Percentiles rank a stretch among this genome's conserved stretches.
These are phyloP conservation scores for Edaphochlamys debaryana DNA, from an alignment of 139 green algal species.

Conservation along the genomic window DNA sequence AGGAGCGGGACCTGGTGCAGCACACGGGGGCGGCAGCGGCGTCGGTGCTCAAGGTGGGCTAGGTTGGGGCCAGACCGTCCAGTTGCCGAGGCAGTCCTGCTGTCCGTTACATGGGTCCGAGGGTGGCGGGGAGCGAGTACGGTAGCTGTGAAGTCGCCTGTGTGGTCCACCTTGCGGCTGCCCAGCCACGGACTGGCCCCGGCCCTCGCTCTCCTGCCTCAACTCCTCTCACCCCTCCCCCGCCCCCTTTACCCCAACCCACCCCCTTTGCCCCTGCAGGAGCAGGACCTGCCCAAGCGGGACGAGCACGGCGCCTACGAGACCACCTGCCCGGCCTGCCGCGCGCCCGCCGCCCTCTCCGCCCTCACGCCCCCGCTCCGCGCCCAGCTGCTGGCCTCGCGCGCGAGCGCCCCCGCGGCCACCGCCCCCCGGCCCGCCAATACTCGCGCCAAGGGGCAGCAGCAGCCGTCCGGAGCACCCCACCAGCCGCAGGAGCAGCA, in stretches of 20 bases:
- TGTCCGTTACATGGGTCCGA: too few relatives aligned
- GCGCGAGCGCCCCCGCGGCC: neutral
- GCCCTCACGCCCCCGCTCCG: neutral
- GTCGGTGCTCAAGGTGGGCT: neutral
- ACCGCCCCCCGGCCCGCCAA: neutral
- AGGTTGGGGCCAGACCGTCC: too few relatives aligned
- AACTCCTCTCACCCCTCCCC: too few relatives aligned
- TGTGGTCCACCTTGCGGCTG: too few relatives aligned
- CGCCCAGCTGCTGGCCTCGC: neutral
- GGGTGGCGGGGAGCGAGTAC: too few relatives aligned
- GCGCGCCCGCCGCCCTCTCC: neutral
- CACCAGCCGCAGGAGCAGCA: neutral
- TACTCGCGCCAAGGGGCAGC: neutral
- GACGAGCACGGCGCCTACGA: conserved; percentile 20
- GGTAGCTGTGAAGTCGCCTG: too few relatives aligned
- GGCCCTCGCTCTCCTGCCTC: too few relatives aligned
- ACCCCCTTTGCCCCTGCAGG: too few relatives aligned
- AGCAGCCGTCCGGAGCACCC: neutral
- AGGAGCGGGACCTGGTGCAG: conserved; percentile 18
- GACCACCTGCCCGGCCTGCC: conserved; percentile 44
- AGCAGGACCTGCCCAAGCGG: conserved; percentile 4
- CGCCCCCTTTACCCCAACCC: too few relatives aligned
- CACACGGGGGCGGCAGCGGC: conserved; percentile 36
- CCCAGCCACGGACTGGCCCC: too few relatives aligned
- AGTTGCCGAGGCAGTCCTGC: too few relatives aligned